These are phyloP conservation scores for Rhododendron ferrugineum DNA, from an alignment of 148 eudicot species.

Conservation along the genomic window DNA sequence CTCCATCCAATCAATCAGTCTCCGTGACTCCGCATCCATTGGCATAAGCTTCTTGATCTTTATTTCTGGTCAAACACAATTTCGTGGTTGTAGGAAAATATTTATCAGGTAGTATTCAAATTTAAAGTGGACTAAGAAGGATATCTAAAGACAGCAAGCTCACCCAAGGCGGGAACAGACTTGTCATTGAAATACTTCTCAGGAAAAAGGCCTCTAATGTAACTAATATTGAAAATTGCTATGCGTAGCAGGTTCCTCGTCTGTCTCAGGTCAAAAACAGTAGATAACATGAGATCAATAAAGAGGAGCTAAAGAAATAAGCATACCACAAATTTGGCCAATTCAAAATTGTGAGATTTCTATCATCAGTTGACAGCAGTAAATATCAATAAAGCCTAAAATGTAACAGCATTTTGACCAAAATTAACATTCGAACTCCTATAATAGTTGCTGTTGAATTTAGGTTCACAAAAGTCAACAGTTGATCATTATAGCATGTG, in stretches of 20 bases:
- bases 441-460: not conserved
- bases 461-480: not conserved
- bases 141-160: conserved; percentile 7
- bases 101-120: not conserved
- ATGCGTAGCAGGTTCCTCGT: conserved; percentile 92
- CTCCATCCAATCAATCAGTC: conserved; percentile 99
- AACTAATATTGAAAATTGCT: conserved; percentile 91
- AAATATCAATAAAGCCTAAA: not conserved
- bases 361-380: not conserved
- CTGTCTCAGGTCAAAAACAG: conserved; percentile 29
- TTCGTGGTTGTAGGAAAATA: not conserved
- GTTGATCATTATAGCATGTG: not conserved
- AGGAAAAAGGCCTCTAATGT: conserved; percentile 92
- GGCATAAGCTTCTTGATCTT: conserved; percentile 98
- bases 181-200: conserved; percentile 90
- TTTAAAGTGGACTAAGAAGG: not conserved
- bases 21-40: conserved; percentile 77
- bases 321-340: not conserved
- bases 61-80: conserved; percentile 50
- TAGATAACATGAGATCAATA: not conserved
- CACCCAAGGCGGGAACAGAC: conserved; percentile 92
- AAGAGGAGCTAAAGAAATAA: not conserved
- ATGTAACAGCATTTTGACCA: not conserved
- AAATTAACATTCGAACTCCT: not conserved
- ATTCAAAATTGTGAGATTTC: not conserved